Evolutionary conservation across 345 rosid species (phyloP), one percentile per base, ranked within the genome.

Genomic region (Triadica sebifera): DNA sequence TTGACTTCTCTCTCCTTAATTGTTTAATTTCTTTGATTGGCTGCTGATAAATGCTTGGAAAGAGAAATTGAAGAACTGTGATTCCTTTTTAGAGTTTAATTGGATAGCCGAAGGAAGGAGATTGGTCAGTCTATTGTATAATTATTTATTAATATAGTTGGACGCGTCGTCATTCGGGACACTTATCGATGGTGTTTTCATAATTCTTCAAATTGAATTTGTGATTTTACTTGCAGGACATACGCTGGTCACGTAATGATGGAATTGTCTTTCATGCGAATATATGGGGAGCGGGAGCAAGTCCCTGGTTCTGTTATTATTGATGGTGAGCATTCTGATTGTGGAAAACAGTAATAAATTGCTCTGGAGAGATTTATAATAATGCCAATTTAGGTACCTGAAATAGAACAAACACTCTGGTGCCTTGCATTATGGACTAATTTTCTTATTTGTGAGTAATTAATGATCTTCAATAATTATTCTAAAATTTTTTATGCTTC

Each of bases 231-330:
- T 84, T 77, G 76, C 85, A 87, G 91, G 83, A 60, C 81, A 29
- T 77, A 70, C 60, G 61, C 85, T 1, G 77, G 79, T 66, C 80
- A 79, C 16, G 4, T 70, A 69, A 69, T 80, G 47, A 81, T 74
- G 19, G 92, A 89, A 39, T 75, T 77, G 29, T 89, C 91, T 7
- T 89, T 89, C 73, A 89, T 86, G 94, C 81, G 84, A 3, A 84
- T 94, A 58, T 94, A 86, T 83, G 77, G 87, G 64, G 87, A 86
- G 74, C 84, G 97, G 56, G 85, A 74, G 72, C 88, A 80, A 75
- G 91, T 89, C 12, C 86, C 84, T 4, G 95, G 92, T 69, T 81
- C 95, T 63, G 75, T 94, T 51, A 89, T 94, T 47, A 82, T 94
- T 71, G 98, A 94, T 77, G 97, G 98, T 94, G 64, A 80, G 79